A percentile compares a stretch with the other conserved stretches of the same genome.
Conservation (phyloP, 2,329 filamentous ascomycete genomes). For the Ophiostoma sp. region DNA sequence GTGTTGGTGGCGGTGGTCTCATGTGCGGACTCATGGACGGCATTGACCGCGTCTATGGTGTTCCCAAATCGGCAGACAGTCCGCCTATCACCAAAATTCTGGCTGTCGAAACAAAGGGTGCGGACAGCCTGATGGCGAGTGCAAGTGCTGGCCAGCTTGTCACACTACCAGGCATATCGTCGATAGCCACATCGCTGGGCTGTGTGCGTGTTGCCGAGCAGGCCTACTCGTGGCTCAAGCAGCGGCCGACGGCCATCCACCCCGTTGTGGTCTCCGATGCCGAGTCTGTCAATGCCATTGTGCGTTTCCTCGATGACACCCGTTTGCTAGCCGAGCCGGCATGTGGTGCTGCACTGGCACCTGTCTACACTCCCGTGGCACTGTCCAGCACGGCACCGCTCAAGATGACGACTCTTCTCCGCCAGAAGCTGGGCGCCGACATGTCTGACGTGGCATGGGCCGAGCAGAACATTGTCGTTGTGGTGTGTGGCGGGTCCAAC, state of each 20-base stretch:
- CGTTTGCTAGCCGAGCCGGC: slow-evolving; percentile 74
- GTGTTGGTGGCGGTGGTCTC: slow-evolving; percentile 65
- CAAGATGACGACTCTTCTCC: slow-evolving; percentile 37
- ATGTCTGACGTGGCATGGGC: slow-evolving; percentile 53
- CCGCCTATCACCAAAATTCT: slow-evolving; percentile 44
- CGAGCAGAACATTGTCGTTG: slow-evolving; percentile 68
- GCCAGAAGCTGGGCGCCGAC: slow-evolving; percentile 51
- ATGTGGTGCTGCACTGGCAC: slow-evolving; percentile 73
- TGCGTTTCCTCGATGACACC: slow-evolving; percentile 75
- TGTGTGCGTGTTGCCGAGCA: slow-evolving; percentile 57
- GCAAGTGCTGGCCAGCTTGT: slow-evolving; percentile 50
- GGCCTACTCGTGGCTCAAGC: slow-evolving; percentile 53
- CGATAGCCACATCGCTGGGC: slow-evolving; percentile 65
- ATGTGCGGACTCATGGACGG: slow-evolving; percentile 63
- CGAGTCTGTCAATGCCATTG: slow-evolving; percentile 72
- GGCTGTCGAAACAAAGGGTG: slow-evolving; percentile 67
- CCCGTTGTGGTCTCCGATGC: slow-evolving; percentile 64
- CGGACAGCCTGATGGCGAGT: slow-evolving; percentile 57
- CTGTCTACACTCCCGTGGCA: slow-evolving; percentile 49
- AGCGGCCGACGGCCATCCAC: slow-evolving; percentile 39
- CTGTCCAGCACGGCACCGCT: background rate
- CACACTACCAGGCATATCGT: slow-evolving; percentile 63
- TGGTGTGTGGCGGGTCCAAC: slow-evolving; percentile 76
- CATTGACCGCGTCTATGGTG: slow-evolving; percentile 41
- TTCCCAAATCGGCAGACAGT: background rate